Evolutionary conservation across 2,329 filamentous ascomycete species (phyloP).

Genomic region (Pseudocercospora pini-densiflorae): DNA sequence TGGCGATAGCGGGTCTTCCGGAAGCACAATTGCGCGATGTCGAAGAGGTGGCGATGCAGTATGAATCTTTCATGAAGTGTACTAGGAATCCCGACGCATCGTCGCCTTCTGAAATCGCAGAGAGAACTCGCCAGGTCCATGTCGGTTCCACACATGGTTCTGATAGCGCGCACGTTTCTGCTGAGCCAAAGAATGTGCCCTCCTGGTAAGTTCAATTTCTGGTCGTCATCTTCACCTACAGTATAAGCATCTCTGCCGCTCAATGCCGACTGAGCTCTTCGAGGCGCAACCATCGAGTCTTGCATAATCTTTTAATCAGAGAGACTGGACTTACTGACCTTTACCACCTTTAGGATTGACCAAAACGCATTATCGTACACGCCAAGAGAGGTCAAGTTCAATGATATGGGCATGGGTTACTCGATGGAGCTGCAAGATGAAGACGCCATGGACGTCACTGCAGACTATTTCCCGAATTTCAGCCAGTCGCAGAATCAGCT

Average conservation of each 20-base stretch:
- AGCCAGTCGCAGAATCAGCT: neutral
- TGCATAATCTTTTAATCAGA: too few species aligned
- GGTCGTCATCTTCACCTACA: too few species aligned
- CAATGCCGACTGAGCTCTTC: too few species aligned
- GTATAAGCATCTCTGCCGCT: too few species aligned
- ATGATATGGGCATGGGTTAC: conserved; percentile 33
- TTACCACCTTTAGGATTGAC: conserved; percentile 22
- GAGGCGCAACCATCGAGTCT: too few species aligned
- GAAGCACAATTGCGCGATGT: conserved; percentile 30
- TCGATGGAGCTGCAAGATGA: conserved; percentile 26
- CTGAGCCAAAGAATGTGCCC: conserved; percentile 31
- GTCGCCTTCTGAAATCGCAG: conserved; percentile 6
- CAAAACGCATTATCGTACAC: conserved; percentile 21
- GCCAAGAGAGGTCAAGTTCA: conserved; percentile 6
- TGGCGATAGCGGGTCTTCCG: conserved; percentile 26
- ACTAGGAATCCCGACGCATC: conserved; percentile 31
- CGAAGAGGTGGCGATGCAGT: conserved; percentile 25
- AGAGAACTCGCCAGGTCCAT: neutral
- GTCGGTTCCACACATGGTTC: conserved; percentile 5
- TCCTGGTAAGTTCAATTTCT: conserved; percentile 22
- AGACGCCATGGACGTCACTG: neutral
- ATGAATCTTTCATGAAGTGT: conserved; percentile 28
- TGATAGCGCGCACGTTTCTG: neutral
- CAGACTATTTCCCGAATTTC: conserved; percentile 13
- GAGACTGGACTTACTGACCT: too few species aligned